These are phyloP conservation scores for Oehlia diaphana DNA, from an alignment of 192 early-diverging fungal species.

Conservation along the genomic window DNA sequence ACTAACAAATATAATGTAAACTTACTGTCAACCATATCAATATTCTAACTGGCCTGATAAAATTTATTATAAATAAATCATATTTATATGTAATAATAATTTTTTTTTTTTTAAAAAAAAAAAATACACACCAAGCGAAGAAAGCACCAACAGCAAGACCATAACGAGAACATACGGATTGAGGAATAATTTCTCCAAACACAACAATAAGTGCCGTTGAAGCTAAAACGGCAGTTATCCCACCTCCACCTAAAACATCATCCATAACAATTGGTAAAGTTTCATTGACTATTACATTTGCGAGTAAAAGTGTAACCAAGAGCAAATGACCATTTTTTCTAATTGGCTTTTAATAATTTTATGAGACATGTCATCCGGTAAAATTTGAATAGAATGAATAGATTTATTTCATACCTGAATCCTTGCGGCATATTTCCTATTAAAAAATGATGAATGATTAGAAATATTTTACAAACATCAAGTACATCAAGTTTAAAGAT, in stretches of 20 bases:
- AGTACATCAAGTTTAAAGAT: not conserved
- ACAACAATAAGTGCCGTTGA: slow-evolving; percentile 85
- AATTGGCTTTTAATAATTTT: slow-evolving; percentile 53
- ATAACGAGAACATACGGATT: slow-evolving; percentile 85
- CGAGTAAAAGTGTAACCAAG: slow-evolving; percentile 84
- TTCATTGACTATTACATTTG: slow-evolving; percentile 91
- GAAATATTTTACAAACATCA: not conserved
- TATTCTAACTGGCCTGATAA: slow-evolving; percentile 49
- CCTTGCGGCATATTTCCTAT: slow-evolving; percentile 61
- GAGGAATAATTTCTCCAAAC: slow-evolving; percentile 92
- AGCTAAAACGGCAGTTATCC: slow-evolving; percentile 75
- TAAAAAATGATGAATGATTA: not conserved
- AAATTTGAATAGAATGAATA: too few relatives aligned
- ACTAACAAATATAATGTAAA: not conserved
- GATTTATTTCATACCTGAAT: slow-evolving; percentile 47
- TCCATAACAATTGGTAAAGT: slow-evolving; percentile 80
- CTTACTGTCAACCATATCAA: slow-evolving; percentile 50
- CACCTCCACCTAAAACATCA: slow-evolving; percentile 67
- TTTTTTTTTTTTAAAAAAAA: not conserved
- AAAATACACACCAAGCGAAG: slow-evolving; percentile 61
- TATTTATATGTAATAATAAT: not conserved
- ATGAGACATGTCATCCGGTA: too few relatives aligned
- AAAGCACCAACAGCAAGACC: slow-evolving; percentile 88
- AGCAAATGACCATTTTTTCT: slow-evolving; percentile 86
- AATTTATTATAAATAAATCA: not conserved